Conservation (phyloP, 2,329 filamentous ascomycete species). For the Lachnellula hyalina region DNA sequence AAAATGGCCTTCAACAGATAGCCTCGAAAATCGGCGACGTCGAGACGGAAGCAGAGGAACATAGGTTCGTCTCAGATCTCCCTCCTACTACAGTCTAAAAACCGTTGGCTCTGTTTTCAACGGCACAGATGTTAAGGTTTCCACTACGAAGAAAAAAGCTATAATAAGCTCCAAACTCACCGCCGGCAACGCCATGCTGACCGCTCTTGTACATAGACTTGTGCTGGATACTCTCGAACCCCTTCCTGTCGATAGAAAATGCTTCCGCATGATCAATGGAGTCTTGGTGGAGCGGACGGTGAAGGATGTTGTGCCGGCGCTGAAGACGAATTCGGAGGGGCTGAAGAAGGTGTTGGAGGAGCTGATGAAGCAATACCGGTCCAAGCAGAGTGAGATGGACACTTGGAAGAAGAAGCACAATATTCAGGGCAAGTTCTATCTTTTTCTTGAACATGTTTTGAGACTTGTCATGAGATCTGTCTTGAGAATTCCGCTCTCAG, state of each 20-base stretch:
- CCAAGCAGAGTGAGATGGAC: constrained; percentile 90
- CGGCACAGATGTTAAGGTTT: neutral
- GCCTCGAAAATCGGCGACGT: constrained; percentile 97
- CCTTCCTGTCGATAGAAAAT: constrained; percentile 80
- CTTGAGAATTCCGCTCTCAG: too few species aligned
- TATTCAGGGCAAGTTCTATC: constrained; percentile 46
- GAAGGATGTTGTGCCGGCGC: constrained; percentile 81
- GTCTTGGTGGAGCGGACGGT: constrained; percentile 93
- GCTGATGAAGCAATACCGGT: constrained; percentile 92
- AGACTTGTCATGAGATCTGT: too few species aligned
- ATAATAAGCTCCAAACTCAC: constrained; percentile 17
- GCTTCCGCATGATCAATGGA: constrained; percentile 98
- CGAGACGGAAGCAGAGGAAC: constrained; percentile 94
- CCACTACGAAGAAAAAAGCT: constrained; percentile 7
- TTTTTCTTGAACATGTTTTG: too few species aligned
- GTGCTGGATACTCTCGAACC: constrained; percentile 89
- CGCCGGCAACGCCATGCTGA: constrained; percentile 31
- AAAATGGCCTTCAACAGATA: constrained; percentile 78
- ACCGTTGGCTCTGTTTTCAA: neutral
- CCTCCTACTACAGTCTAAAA: constrained; percentile 7
- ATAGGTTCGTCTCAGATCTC: constrained; percentile 65
- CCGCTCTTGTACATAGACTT: constrained; percentile 49
- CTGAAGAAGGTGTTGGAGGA: constrained; percentile 92
- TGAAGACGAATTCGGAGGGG: constrained; percentile 91
- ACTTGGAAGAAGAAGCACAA: constrained; percentile 99